These are phyloP conservation scores for Cladophialophora chaetospira DNA, from an alignment of 2,329 filamentous ascomycete species.

Conservation along the genomic window DNA sequence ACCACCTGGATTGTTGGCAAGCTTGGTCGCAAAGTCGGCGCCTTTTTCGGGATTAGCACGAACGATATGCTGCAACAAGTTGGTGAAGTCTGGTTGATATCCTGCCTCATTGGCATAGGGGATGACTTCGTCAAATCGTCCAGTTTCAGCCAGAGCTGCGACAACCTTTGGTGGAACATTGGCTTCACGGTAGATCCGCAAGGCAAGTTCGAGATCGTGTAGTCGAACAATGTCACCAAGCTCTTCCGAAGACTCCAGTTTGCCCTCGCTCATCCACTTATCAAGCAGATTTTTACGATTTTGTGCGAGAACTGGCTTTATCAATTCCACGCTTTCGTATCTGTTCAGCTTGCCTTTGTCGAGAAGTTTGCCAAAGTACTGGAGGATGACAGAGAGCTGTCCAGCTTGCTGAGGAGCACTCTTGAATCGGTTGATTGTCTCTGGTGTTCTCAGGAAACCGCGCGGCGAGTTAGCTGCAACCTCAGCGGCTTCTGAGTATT, in stretches of 20 bases:
- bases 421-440: constrained; percentile 97
- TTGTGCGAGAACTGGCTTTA: constrained; percentile 87
- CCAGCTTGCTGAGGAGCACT: constrained; percentile 69
- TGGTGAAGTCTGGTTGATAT: constrained; percentile 94
- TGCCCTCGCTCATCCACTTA: constrained; percentile 97
- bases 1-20: constrained; percentile 86
- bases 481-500: constrained; percentile 88
- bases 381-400: constrained; percentile 89
- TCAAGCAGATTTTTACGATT: constrained; percentile 94
- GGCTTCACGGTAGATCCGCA: constrained; percentile 87
- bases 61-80: constrained; percentile 88
- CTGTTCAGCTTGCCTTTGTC: constrained; percentile 93
- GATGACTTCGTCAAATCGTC: constrained; percentile 95
- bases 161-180: constrained; percentile 93
- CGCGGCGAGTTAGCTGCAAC: constrained; percentile 94
- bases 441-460: constrained; percentile 88
- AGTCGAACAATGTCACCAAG: constrained; percentile 90
- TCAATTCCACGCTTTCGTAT: constrained; percentile 91
- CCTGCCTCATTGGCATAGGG: constrained; percentile 82
- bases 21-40: constrained; percentile 86
- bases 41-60: constrained; percentile 91
- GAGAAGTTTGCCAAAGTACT: constrained; percentile 96
- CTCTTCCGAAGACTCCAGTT: constrained; percentile 94
- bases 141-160: constrained; percentile 89
- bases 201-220: constrained; percentile 83